phyloP scores from a whole-genome alignment of 2,329 filamentous ascomycete genomes.

The Neopestalotiopsis sp. region DNA sequence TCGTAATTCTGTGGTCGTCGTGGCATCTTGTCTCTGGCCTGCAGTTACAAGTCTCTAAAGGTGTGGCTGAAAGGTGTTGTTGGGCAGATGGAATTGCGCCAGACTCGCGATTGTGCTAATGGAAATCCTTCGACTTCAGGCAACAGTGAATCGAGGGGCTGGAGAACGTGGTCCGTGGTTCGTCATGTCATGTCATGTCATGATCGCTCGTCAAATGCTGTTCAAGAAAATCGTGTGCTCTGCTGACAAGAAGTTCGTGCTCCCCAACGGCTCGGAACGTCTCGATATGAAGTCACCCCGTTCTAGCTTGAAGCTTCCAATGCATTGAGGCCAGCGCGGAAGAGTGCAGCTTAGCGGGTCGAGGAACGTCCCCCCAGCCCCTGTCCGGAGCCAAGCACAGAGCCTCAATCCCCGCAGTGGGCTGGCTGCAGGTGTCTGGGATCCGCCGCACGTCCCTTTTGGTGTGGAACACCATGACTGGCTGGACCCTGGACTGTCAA shows the following conservation, averaged over 20 bases:
- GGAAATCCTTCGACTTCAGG: not conserved
- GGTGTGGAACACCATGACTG: not conserved
- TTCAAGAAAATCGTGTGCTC: not conserved
- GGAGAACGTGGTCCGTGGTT: not conserved
- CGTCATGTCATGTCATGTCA: conserved; percentile 8
- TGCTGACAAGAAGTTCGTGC: not conserved
- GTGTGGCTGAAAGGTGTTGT: not conserved
- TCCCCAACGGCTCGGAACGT: not conserved
- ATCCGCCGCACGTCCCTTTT: conserved; percentile 8
- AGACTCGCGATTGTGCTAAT: not conserved
- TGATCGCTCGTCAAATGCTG: not conserved
- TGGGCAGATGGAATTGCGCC: not conserved
- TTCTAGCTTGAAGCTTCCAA: not conserved
- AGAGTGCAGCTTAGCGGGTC: not conserved
- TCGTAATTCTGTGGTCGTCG: conserved; percentile 40
- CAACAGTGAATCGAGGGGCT: not conserved
- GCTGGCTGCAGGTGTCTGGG: not conserved
- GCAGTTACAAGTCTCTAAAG: not conserved
- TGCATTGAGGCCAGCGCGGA: not conserved
- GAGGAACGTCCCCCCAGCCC: not conserved
- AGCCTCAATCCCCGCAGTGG: conserved; percentile 18
- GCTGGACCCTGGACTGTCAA: not conserved
- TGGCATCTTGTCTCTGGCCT: conserved; percentile 24
- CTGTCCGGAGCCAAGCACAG: not conserved
- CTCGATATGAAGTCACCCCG: not conserved